Base-by-base conservation (phyloP, 176 grass and related monocot genomes). In the Metroxylon sagu region DNA sequence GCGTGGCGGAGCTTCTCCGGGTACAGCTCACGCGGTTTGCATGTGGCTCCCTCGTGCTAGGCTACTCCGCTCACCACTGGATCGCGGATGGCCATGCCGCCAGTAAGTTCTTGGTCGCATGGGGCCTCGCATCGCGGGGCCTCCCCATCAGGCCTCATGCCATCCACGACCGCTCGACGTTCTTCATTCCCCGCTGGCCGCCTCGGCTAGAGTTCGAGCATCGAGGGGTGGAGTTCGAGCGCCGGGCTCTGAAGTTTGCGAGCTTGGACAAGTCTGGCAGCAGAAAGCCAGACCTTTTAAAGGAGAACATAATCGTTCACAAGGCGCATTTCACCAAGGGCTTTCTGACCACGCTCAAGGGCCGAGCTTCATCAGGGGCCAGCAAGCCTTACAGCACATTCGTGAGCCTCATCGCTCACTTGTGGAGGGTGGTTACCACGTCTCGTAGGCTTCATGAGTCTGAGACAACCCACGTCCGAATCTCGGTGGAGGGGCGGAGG, bases 1-100 rank as follows among this genome's bases (percentile, higher is more conserved):
- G 35, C 35, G 35, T 39, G 35, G 35, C 35, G 35, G 35, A 39
- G 35, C 35, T 39, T 8, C 35, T 39, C 35, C 35, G 12, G 35
- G 27, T 69, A 35, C 68, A 83, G 62, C 73, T 83, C 52, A 83
- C 74, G n/a, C 62, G 71, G 60, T 83, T 83, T 62, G 65, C 64
- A 3, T 83, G 80, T 17, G 80, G 80, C 6, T 52, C 68, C 1
- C 56, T 71, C 21, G 54, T 52, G 25, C 52, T 83, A 16, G 80
- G 80, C 1, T 69, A 77, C 54, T 60, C 67, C 12, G 28, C 57
- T 54, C 57, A 77, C 50, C 80, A 83, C 74, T 54, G 54, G 12
- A 3, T 83, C 57, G 74, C 66, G 48, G 80, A 83, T 17, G 80
- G 68, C 27, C 59, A 70, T 28, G 48, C 62, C 6, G 57, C 62